Evolutionary conservation across 306 rosid species (phyloP), one percentile per base, ranked within the genome.

Genomic region (Dryas alaskensis): DNA sequence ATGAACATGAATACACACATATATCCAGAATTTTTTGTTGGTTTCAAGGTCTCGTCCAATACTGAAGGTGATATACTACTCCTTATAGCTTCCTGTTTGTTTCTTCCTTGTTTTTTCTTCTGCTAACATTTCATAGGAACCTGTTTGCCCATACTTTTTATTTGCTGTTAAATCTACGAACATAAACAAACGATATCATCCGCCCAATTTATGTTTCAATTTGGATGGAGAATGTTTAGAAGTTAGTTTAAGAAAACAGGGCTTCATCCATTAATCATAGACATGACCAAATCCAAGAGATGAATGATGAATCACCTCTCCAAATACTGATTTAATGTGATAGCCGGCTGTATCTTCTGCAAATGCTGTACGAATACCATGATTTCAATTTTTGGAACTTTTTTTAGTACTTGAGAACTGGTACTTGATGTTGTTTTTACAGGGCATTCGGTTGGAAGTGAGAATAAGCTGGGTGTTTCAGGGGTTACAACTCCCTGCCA

Each of bases 1-100:
- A 85, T 89, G 92, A 93, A 91, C 71, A 78, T 81, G 84, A 87
- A 89, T 60, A 86, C 97, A 52, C 96, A 91, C 82, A 82, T 93
- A 76, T 85, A 81, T 88, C 97, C 96, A 42, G 97, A 93, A 85
- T 87, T 80, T 27, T 81, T 93, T 51, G 87, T 93, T 80, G 81
- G 89, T 81, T 93, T 93, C 92, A 91, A 86, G 86, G 74, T 82
- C 69, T 67, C 87, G 50, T 74, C 90, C 76, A 65, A 73, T 44
- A 40, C 55, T 66, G 85, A 86, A 93, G 98, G 98, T 90, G 92
- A 85, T 79, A 51, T 17, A 10, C 60, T 65, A 69, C 79, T 82
- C 77, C 69, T 85, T 71, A 22, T 37, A 22, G 31, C 27, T 81
- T 65, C 25, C 58, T 63, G 17, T 72, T 74, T 37, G 9, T 72